Evolutionary conservation across 2,329 filamentous ascomycete genomes (phyloP), one percentile per base, ranked within the genome.

Genomic region (Fusarium proliferatum): DNA sequence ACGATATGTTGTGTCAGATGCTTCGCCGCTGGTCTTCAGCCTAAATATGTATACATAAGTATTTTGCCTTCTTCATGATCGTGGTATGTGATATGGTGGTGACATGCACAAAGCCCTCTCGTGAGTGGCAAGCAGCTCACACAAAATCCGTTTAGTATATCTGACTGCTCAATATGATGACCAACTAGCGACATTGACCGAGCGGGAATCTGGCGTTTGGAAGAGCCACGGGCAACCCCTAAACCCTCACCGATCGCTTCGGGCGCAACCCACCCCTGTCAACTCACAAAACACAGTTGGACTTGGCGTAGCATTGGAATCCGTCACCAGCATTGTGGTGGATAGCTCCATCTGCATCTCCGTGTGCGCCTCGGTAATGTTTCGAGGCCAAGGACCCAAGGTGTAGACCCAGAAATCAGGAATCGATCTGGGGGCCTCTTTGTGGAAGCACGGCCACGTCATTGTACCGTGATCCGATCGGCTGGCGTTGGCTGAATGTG

Each of bases 391-490:
- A 53, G 64, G 52, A 66, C 62, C 28, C 67, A 56, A 67, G 70
- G 61, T 68, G 68, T 62, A 66, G 66, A 66, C 71, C 53, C 58
- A 65, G 67, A 64, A 69, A 74, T 71, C 53, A 71, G 65, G 61
- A 70, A 76, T 73, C 66, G 72, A 77, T 78, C 72, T 71, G 65
- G 73, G 66, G 61, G 63, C 56, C 57, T 52, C 61, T 34, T 57
- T 57, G 53, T 43, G 41, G 62, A 72, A 64, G 72, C 62, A 78
- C 62, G 56, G 67, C 75, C 74, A 78, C 74, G 76, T 78, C 76
- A 78, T 77, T 69, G 64, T 73, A 76, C 69, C 57, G 64, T 78
- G 75, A 74, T 72, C 76, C 75, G 75, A 78, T 78, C 76, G 71
- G 56, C 57, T 72, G 73, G 69, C 67, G 58, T 69, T 67, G 61